Conservation (phyloP, 2,329 filamentous ascomycete species). For the Xylaria multiplex region DNA sequence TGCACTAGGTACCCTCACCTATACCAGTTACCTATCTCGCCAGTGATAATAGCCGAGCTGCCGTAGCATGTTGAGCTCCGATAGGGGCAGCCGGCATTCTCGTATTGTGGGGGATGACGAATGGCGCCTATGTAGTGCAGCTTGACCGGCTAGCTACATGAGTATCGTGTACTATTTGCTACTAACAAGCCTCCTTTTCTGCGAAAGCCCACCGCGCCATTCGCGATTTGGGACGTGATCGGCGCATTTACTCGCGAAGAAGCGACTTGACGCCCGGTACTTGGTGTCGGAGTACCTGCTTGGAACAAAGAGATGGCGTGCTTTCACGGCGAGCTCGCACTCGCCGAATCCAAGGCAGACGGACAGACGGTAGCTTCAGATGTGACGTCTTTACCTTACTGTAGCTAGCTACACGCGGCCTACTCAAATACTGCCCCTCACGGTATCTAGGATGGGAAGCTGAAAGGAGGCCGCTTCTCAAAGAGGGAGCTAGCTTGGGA, state of each 20-base stretch:
- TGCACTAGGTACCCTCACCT: not conserved
- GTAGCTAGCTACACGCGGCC: constrained; percentile 4
- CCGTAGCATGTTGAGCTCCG: not conserved
- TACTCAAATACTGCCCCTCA: constrained; percentile 35
- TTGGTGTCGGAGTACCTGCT: constrained; percentile 18
- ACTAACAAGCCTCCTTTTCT: constrained; percentile 12
- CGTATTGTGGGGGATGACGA: constrained; percentile 26
- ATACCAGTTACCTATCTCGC: not conserved
- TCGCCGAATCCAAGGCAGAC: constrained; percentile 26
- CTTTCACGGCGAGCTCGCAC: constrained; percentile 17
- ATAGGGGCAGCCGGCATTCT: not conserved
- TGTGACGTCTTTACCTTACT: constrained; percentile 22
- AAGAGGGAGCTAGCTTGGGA: constrained; percentile 23
- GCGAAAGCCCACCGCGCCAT: constrained; percentile 9
- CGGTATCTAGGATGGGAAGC: not conserved
- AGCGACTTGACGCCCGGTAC: constrained; percentile 4
- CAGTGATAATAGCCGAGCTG: not conserved
- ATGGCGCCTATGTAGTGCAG: constrained; percentile 10
- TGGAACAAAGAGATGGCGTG: constrained; percentile 26
- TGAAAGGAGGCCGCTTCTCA: constrained; percentile 28
- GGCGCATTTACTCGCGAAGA: not conserved
- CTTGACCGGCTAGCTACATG: constrained; percentile 20
- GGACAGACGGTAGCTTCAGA: constrained; percentile 20
- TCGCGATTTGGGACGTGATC: not conserved
- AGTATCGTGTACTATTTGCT: constrained; percentile 27